A percentile compares a stretch with the other conserved stretches of the same genome.
Evolutionary conservation across 352 stramenopile species (phyloP).

Genomic region (Globisporangium nagaii): DNA sequence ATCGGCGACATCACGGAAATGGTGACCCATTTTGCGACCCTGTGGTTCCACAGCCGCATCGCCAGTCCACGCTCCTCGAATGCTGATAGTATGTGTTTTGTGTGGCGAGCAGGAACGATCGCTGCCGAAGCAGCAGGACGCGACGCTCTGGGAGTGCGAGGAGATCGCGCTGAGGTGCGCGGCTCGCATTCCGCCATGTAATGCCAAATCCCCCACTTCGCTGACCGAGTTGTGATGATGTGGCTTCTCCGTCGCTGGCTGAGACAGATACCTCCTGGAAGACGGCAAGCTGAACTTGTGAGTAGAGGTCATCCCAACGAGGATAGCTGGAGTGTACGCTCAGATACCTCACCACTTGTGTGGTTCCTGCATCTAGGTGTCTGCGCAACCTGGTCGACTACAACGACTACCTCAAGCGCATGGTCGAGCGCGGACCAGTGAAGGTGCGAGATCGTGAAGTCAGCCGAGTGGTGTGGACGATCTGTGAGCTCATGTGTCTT

Average conservation of each 20-base stretch:
- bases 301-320: too few relatives aligned
- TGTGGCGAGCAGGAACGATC: conserved; percentile 54
- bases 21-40: conserved; percentile 20
- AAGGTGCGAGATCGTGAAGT: conserved; percentile 45
- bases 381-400: conserved; percentile 80
- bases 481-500: neutral
- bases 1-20: conserved; percentile 89
- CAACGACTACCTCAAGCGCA: conserved; percentile 70
- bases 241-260: neutral
- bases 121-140: conserved; percentile 77
- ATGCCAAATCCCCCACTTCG: neutral
- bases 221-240: neutral
- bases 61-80: too few relatives aligned
- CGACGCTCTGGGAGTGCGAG: conserved; percentile 89
- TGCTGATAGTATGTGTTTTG: neutral
- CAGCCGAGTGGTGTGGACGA: too few relatives aligned
- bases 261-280: conserved; percentile 86
- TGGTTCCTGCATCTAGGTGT: too few relatives aligned
- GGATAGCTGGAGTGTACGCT: too few relatives aligned
- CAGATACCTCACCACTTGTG: too few relatives aligned
- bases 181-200: neutral
- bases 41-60: too few relatives aligned
- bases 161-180: conserved; percentile 73
- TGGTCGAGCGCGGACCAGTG: conserved; percentile 54
- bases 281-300: conserved; percentile 90